phyloP scores from a whole-genome alignment of 139 green algal genomes.

The Micromonas pusilla region DNA sequence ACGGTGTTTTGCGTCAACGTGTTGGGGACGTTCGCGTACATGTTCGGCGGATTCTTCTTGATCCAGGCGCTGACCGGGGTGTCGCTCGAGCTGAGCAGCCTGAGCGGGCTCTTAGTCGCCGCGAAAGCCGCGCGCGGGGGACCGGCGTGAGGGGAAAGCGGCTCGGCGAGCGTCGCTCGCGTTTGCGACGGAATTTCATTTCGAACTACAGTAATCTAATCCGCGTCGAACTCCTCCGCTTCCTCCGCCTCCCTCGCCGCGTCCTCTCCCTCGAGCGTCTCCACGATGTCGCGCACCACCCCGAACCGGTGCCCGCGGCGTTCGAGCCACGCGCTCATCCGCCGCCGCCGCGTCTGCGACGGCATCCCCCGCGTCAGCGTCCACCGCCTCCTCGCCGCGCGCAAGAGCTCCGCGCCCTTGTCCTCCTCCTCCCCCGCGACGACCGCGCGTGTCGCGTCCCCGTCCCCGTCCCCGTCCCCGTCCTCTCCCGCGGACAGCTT shows the following conservation, averaged over 20 bases:
- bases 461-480: neutral
- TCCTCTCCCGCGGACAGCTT: neutral
- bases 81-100: neutral
- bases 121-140: constrained; percentile 2
- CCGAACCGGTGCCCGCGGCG: neutral
- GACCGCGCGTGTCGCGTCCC: neutral
- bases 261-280: neutral
- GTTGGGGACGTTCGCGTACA: constrained; percentile 27
- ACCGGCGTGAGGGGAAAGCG: too few relatives aligned
- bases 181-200: too few relatives aligned
- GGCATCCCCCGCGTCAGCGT: neutral
- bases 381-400: neutral
- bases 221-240: too few relatives aligned
- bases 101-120: neutral
- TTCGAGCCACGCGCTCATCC: constrained; percentile 8
- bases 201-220: too few relatives aligned
- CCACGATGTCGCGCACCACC: neutral
- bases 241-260: too few relatives aligned
- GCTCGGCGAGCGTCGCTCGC: too few relatives aligned
- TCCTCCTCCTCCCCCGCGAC: neutral
- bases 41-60: constrained; percentile 23
- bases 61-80: constrained; percentile 13
- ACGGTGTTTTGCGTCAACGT: constrained; percentile 31
- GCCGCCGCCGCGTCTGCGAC: neutral
- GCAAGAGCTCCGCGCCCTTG: neutral